phyloP scores from a whole-genome alignment of 495 filamentous ascomycete species.

The Penicillium flavigenum region DNA sequence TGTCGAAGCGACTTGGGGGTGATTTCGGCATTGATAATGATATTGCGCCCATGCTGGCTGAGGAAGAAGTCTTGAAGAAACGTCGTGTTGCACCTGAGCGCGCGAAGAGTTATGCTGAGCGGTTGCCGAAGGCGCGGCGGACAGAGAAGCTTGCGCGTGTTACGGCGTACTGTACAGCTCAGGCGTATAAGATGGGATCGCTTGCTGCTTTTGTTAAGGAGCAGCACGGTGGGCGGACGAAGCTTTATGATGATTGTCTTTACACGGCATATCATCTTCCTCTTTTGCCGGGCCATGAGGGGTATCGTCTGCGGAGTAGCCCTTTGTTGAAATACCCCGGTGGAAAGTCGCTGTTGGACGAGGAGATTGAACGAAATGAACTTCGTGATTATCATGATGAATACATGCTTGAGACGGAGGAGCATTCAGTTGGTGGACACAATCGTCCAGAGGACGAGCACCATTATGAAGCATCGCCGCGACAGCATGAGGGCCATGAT shows the following conservation, averaged over 20 bases:
- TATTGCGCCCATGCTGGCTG: constrained; percentile 69
- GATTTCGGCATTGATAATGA: constrained; percentile 63
- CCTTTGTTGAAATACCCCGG: constrained; percentile 90
- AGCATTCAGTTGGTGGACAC: constrained; percentile 38
- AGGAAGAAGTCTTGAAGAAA: constrained; percentile 69
- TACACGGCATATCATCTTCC: constrained; percentile 95
- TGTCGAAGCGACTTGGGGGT: constrained; percentile 41
- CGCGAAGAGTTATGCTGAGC: constrained; percentile 93
- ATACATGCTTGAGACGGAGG: constrained; percentile 63
- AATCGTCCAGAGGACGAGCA: constrained; percentile 38
- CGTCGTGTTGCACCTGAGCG: constrained; percentile 56
- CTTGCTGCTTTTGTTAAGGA: constrained; percentile 85
- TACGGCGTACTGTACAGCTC: constrained; percentile 95
- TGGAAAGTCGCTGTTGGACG: constrained; percentile 87
- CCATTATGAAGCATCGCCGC: constrained; percentile 24
- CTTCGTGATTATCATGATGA: constrained; percentile 85
- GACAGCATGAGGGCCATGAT: constrained; percentile 15
- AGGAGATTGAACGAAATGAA: constrained; percentile 96
- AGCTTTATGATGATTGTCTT: constrained; percentile 98
- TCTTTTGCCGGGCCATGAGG: constrained; percentile 77
- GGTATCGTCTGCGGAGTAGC: constrained; percentile 83
- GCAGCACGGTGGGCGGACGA: constrained; percentile 88
- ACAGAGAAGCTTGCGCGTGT: constrained; percentile 85
- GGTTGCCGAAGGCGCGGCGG: constrained; percentile 83
- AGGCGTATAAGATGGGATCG: constrained; percentile 83